phyloP scores from a whole-genome alignment of 225 moss, liverwort and hornwort species.

The Rhytidiadelphus loreus region DNA sequence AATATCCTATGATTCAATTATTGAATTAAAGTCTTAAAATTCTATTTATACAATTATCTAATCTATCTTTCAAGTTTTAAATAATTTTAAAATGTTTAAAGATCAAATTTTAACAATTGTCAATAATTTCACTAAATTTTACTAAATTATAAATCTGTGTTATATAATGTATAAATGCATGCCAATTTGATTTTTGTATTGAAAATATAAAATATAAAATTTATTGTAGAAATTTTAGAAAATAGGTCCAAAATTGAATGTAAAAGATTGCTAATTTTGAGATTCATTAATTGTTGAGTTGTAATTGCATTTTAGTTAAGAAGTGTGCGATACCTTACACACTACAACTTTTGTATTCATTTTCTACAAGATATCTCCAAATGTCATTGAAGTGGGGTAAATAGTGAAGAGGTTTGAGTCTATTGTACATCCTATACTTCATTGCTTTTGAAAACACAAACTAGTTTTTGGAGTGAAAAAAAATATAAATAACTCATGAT shows the following conservation, averaged over 20 bases:
- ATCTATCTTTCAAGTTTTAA: not conserved
- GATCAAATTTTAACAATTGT: not conserved
- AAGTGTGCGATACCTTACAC: not conserved
- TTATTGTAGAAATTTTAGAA: not conserved
- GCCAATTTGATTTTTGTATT: not conserved
- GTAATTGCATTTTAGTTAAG: not conserved
- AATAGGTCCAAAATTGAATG: not conserved
- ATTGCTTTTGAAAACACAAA: not conserved
- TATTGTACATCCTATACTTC: no score
- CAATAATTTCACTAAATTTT: not conserved
- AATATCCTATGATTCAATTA: not conserved
- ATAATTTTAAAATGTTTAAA: not conserved
- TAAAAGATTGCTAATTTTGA: not conserved
- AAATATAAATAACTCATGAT: not conserved
- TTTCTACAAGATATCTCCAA: not conserved
- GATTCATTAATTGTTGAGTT: not conserved
- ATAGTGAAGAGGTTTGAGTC: not conserved
- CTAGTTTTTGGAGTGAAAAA: fast-evolving
- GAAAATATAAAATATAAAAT: not conserved
- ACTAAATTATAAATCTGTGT: not conserved
- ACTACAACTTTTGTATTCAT: not conserved
- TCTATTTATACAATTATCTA: not conserved
- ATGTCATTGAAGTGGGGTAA: not conserved
- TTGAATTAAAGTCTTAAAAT: not conserved
- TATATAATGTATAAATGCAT: not conserved